Evolutionary conservation across 2,329 filamentous ascomycete species (phyloP), one percentile per base, ranked within the genome.

Genomic region (Orbilia ellipsospora): DNA sequence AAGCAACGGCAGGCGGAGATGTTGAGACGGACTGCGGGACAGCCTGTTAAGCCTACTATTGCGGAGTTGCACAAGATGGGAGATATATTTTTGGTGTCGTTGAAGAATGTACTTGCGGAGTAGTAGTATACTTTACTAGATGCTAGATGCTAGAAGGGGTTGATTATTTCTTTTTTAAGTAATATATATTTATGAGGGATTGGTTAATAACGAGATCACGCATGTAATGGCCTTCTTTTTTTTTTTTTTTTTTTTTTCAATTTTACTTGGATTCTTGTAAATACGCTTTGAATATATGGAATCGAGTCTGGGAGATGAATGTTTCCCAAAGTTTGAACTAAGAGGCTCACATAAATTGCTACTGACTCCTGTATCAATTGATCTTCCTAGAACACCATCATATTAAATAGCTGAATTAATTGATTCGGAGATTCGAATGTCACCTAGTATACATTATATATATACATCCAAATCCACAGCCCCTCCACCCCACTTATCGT

Each of bases 1-100:
- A 87, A 94, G 77, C 87, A 88, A 7, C 92, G 90, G 84, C 89
- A 87, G 79, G 92, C 94, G 80, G 94, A 97, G 81, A 88, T 91
- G 73, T 85, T 99, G 63, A 87, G 92, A 77, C 86, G 93, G 63
- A 90, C 88, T 51, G 93, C 93, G 0, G 93, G 93, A 36, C 93
- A 97, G 84, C 93, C 93, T 0, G 84, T 86, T 62, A 97, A 97
- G 84, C 93, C 93, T 2, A 83, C 85, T 1, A 88, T 97, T n/a
- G 84, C 83, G 23, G 93, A 97, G 84, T 87, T 97, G 61, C 86
- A 92, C 80, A 94, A 93, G 82, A 83, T 97, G 80, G 88, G 88
- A 79, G 91, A 92, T 3, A 89, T 90, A 77, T 97, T 97, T 82
- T 82, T 94, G 81, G 84, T 87, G 60, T 95, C 96, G 91, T 83